A percentile compares a stretch with the other conserved stretches of the same genome.
phyloP scores from a whole-genome alignment of 805 yeast genomes.

The Saccharomycopsis amapae region DNA sequence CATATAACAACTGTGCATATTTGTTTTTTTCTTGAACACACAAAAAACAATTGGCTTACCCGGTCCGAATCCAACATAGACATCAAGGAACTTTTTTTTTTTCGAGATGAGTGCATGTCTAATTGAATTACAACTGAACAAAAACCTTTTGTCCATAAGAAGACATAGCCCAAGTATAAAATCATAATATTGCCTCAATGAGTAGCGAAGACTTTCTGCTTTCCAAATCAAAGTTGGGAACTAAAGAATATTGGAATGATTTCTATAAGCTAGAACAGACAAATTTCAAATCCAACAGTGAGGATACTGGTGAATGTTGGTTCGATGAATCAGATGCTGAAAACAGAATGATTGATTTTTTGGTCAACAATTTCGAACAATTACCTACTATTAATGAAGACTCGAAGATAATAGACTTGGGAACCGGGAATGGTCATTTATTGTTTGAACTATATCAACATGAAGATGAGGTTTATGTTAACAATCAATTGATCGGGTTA shows the following conservation, averaged over 20 bases:
- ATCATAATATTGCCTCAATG: too few species aligned
- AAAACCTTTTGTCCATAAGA: too few species aligned
- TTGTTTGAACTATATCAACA: conserved; percentile 63
- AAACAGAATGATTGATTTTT: conserved; percentile 65
- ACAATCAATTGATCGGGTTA: conserved; percentile 50
- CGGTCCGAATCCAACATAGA: too few species aligned
- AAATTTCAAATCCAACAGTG: conserved; percentile 63
- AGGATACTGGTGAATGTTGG: conserved; percentile 96
- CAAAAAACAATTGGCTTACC: too few species aligned
- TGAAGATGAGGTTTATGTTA: conserved; percentile 37
- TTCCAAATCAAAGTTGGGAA: conserved; percentile 78
- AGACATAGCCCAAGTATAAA: too few species aligned
- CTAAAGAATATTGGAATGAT: conserved; percentile 86
- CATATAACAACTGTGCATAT: too few species aligned
- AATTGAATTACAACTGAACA: too few species aligned
- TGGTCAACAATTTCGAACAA: conserved; percentile 43
- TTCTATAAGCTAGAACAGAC: conserved; percentile 67
- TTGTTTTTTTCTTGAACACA: too few species aligned
- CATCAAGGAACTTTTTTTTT: too few species aligned
- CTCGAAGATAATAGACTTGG: conserved; percentile 63
- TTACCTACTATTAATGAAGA: conserved; percentile 26
- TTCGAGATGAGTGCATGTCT: too few species aligned
- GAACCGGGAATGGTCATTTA: conserved; percentile 95
- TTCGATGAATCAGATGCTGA: conserved; percentile 95
- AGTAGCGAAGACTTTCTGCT: conserved; percentile 32